These are phyloP conservation scores for Terana coerulea DNA, from an alignment of 768 basidiomycete species.

Conservation along the genomic window DNA sequence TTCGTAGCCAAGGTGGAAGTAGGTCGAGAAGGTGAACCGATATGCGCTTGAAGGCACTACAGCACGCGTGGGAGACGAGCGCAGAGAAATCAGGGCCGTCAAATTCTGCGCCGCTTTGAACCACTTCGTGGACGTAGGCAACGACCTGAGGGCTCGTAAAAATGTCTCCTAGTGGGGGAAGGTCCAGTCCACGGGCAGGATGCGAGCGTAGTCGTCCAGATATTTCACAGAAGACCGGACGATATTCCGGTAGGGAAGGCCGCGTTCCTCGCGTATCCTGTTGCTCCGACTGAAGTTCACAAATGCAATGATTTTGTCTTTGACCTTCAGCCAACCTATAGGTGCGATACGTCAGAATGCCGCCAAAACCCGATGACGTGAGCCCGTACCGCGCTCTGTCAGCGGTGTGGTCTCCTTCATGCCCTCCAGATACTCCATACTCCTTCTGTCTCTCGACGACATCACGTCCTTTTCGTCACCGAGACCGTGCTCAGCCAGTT, in stretches of 20 bases:
- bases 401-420: slow-evolving; percentile 4
- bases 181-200: neutral
- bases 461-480: neutral
- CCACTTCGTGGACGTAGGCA: neutral
- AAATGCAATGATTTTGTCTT: neutral
- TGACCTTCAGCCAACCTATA: slow-evolving; percentile 6
- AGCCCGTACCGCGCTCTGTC: slow-evolving; percentile 1
- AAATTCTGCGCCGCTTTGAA: neutral
- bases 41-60: neutral
- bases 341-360: neutral
- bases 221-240: too few species aligned
- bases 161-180: neutral
- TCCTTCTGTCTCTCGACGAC: neutral
- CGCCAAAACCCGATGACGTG: too few species aligned
- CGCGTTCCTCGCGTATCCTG: neutral
- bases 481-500: neutral
- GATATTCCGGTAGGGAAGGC: neutral
- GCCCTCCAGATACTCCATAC: neutral
- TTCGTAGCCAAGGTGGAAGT: neutral
- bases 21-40: neutral
- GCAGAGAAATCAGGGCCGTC: too few species aligned
- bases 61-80: neutral
- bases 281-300: neutral
- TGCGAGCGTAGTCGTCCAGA: neutral
- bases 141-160: neutral